phyloP scores from a whole-genome alignment of 345 rosid species.

The Toxicodendron radicans region DNA sequence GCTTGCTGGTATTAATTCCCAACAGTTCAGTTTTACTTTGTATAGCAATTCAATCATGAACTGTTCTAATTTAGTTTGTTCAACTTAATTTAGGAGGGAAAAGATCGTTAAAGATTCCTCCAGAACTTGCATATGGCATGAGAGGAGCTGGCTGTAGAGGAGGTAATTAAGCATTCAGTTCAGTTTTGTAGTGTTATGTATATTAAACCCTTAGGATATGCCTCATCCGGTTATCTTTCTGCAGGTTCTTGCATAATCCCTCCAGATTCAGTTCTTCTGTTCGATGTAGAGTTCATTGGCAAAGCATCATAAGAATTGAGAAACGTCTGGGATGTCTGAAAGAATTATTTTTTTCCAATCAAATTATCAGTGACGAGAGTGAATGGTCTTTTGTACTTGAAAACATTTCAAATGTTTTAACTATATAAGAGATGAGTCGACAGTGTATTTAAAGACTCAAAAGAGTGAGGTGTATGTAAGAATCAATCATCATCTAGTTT shows the following conservation, averaged over 20 bases:
- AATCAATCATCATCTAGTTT: too few species aligned
- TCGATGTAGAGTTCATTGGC: conserved; percentile 83
- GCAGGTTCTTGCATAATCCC: conserved; percentile 94
- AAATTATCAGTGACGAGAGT: not conserved
- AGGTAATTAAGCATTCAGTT: conserved; percentile 40
- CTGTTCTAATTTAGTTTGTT: not conserved
- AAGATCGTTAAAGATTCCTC: conserved; percentile 67
- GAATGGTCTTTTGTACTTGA: not conserved
- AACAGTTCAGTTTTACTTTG: not conserved
- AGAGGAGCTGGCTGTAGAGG: conserved; percentile 96
- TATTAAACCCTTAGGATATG: not conserved
- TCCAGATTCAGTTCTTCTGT: conserved; percentile 75
- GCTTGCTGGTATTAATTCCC: conserved; percentile 62
- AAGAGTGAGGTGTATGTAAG: too few species aligned
- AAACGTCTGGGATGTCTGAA: not conserved
- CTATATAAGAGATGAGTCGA: not conserved
- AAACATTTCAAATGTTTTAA: not conserved
- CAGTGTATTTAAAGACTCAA: not conserved
- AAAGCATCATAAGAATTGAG: conserved; percentile 43
- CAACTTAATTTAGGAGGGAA: conserved; percentile 55
- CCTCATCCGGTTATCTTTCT: not conserved
- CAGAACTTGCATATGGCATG: conserved; percentile 78
- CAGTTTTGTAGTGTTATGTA: not conserved
- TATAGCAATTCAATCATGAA: not conserved
- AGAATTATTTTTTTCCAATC: not conserved